Conservation (phyloP, 345 rosid species). For the Toxicodendron radicans region DNA sequence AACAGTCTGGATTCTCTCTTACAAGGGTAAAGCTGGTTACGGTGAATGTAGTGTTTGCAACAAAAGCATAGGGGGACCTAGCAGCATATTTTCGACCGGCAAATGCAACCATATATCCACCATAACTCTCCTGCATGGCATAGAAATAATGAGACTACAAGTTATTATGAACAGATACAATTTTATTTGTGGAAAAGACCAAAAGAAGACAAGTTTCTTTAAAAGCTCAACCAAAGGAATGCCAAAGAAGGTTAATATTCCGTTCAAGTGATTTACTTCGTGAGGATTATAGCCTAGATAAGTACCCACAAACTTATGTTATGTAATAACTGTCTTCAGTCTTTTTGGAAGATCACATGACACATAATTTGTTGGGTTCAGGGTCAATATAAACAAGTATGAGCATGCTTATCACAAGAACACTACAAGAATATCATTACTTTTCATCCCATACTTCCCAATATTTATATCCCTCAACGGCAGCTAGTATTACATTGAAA, state of each 20-base stretch:
- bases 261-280: not conserved
- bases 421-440: not conserved
- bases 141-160: not conserved
- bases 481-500: not conserved
- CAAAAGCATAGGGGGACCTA: constrained; percentile 78
- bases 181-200: not conserved
- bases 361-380: not conserved
- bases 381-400: not conserved
- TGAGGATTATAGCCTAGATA: not conserved
- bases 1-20: constrained; percentile 26
- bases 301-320: not conserved
- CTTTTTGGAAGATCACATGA: not conserved
- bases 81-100: constrained; percentile 98
- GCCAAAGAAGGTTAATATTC: not conserved
- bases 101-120: constrained; percentile 98
- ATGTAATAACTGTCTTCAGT: not conserved
- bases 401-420: not conserved
- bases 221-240: not conserved
- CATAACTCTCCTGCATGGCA: constrained; percentile 50
- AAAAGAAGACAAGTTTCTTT: not conserved
- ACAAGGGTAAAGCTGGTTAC: constrained; percentile 97
- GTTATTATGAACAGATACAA: not conserved
- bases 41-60: constrained; percentile 61
- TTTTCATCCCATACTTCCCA: not conserved
- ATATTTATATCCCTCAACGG: not conserved